Percentiles rank a stretch among this genome's conserved stretches.
These are phyloP conservation scores for Vigna hirtella DNA, from an alignment of 306 rosid genomes.

Conservation along the genomic window DNA sequence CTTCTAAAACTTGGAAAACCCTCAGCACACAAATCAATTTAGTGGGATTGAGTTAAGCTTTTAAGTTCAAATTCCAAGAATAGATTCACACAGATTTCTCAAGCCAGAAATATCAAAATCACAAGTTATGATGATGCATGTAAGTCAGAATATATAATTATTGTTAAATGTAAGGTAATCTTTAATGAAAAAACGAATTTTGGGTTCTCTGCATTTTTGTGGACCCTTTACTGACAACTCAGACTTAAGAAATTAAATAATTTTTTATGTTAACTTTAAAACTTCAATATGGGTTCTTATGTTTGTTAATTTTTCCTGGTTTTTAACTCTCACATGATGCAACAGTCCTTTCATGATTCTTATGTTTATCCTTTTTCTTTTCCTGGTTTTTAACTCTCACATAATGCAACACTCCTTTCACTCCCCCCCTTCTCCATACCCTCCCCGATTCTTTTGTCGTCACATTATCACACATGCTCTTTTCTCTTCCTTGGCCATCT, in stretches of 20 bases:
- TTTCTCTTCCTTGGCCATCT: background rate
- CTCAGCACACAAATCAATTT: background rate
- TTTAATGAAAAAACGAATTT: too few relatives aligned
- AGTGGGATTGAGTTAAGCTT: background rate
- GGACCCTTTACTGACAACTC: background rate
- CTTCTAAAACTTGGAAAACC: background rate
- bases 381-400: background rate
- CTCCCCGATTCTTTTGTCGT: too few relatives aligned
- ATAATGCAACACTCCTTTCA: background rate
- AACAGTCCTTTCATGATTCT: too few relatives aligned
- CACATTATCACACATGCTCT: background rate
- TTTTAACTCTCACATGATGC: too few relatives aligned
- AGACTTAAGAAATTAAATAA: too few relatives aligned
- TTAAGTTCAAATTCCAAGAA: background rate
- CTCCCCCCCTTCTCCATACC: background rate
- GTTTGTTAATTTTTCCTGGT: too few relatives aligned
- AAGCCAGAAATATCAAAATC: constrained; percentile 2
- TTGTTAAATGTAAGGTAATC: background rate
- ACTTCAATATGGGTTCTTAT: too few relatives aligned
- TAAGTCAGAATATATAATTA: constrained; percentile 8
- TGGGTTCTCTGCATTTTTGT: too few relatives aligned
- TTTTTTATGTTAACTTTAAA: too few relatives aligned
- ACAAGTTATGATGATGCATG: background rate
- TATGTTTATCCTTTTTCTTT: too few relatives aligned
- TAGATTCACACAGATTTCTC: background rate